These are phyloP conservation scores for Ophiostoma australiae DNA, from an alignment of 2,329 filamentous ascomycete genomes.

Conservation along the genomic window DNA sequence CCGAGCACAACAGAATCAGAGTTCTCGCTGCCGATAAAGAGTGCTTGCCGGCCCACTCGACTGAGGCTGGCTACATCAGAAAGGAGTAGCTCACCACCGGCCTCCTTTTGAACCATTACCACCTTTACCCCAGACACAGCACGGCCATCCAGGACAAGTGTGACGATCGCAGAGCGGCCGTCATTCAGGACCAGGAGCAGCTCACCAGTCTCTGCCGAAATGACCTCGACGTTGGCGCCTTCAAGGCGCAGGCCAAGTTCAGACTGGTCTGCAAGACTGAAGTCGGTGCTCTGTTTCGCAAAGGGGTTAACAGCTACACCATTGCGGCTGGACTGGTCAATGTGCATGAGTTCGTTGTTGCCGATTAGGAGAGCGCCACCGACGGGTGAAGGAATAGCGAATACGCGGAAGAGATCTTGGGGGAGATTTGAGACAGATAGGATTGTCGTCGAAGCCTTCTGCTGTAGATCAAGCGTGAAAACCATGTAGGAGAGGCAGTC, in stretches of 20 bases:
- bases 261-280: conserved; percentile 81
- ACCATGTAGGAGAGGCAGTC: conserved; percentile 89
- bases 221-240: conserved; percentile 68
- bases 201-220: conserved; percentile 74
- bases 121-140: conserved; percentile 85
- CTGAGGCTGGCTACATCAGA: conserved; percentile 64
- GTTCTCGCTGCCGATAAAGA: conserved; percentile 84
- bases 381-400: conserved; percentile 78
- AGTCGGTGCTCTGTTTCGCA: conserved; percentile 74
- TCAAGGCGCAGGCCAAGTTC: conserved; percentile 75
- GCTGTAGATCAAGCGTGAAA: conserved; percentile 89
- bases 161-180: conserved; percentile 69
- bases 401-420: conserved; percentile 76
- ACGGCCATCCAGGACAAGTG: conserved; percentile 82
- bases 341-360: conserved; percentile 84
- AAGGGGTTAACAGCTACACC: conserved; percentile 91
- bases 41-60: conserved; percentile 58
- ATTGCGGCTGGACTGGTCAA: conserved; percentile 94
- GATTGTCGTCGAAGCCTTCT: conserved; percentile 87
- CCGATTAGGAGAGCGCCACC: conserved; percentile 85
- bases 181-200: conserved; percentile 75
- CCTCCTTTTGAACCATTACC: conserved; percentile 56
- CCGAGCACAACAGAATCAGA: conserved; percentile 76
- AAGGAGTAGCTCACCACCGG: conserved; percentile 59
- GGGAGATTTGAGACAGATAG: conserved; percentile 80